These are phyloP conservation scores for Chenopodium formosanum DNA, from an alignment of 148 eudicot genomes.

Conservation along the genomic window DNA sequence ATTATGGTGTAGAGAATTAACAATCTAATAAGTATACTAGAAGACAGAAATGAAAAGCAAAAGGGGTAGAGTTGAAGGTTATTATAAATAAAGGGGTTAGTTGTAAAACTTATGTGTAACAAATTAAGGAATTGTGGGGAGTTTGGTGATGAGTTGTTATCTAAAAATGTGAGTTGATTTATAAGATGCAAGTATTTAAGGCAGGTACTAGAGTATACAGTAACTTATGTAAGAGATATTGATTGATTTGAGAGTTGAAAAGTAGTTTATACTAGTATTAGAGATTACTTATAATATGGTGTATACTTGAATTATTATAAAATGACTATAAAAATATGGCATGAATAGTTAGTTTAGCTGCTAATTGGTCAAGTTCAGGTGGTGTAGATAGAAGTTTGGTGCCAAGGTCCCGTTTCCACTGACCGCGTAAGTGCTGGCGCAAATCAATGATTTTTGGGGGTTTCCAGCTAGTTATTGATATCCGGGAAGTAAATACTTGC, in stretches of 20 bases:
- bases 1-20: conserved; percentile 22
- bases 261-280: too few species aligned
- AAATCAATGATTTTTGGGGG: too few species aligned
- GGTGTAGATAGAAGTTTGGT: conserved; percentile 15
- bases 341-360: background rate
- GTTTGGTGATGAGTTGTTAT: conserved; percentile 40
- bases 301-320: too few species aligned
- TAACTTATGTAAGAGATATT: too few species aligned
- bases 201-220: too few species aligned
- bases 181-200: too few species aligned
- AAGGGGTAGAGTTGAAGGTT: background rate
- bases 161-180: background rate
- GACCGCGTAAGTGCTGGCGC: background rate
- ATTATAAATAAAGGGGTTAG: background rate
- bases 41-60: background rate
- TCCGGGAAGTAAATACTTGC: too few species aligned
- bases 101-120: background rate
- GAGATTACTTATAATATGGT: too few species aligned
- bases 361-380: conserved; percentile 12
- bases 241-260: too few species aligned
- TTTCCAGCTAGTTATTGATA: too few species aligned
- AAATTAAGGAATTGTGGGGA: background rate
- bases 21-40: too few species aligned
- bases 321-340: background rate
- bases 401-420: background rate